Conservation (phyloP, 176 grass and related monocot genomes). For the Luzula sylvatica region DNA sequence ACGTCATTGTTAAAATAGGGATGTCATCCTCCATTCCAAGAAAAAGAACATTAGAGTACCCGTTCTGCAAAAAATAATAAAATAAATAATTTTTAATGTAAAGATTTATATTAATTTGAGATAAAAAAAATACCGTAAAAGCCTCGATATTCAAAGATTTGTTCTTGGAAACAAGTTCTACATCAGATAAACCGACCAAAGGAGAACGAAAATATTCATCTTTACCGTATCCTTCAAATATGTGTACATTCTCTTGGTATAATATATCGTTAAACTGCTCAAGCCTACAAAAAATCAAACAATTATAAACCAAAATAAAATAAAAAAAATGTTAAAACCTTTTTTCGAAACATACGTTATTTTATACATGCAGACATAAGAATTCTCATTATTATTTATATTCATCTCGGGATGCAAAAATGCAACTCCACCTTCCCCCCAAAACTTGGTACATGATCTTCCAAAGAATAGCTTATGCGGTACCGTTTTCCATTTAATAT, state of each 20-base stretch:
- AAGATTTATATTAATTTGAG: neutral
- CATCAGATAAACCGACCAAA: slow-evolving; percentile 38
- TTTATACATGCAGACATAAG: slow-evolving; percentile 84
- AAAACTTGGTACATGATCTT: slow-evolving; percentile 40
- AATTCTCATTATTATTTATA: slow-evolving; percentile 41
- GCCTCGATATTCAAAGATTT: slow-evolving; percentile 51
- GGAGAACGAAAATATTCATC: slow-evolving; percentile 28
- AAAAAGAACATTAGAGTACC: slow-evolving; percentile 82
- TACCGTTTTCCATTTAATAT: slow-evolving; percentile 61
- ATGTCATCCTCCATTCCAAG: slow-evolving; percentile 60
- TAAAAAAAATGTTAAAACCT: slow-evolving; percentile 15
- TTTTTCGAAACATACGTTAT: slow-evolving; percentile 64
- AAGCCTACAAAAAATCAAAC: slow-evolving; percentile 44
- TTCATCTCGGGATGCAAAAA: slow-evolving; percentile 67
- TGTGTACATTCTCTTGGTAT: slow-evolving; percentile 55
- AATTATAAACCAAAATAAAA: slow-evolving; percentile 14
- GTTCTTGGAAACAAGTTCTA: slow-evolving; percentile 47
- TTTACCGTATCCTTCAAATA: slow-evolving; percentile 29
- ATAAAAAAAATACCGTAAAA: slow-evolving; percentile 47
- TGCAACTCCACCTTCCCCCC: slow-evolving; percentile 85
- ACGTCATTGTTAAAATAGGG: slow-evolving; percentile 92
- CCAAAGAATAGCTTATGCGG: slow-evolving; percentile 81
- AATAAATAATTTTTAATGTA: neutral
- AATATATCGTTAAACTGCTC: slow-evolving; percentile 95
- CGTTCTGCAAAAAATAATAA: slow-evolving; percentile 49